Evolutionary conservation across 2,329 filamentous ascomycete species (phyloP).

Genomic region (Cladosporium phlei): DNA sequence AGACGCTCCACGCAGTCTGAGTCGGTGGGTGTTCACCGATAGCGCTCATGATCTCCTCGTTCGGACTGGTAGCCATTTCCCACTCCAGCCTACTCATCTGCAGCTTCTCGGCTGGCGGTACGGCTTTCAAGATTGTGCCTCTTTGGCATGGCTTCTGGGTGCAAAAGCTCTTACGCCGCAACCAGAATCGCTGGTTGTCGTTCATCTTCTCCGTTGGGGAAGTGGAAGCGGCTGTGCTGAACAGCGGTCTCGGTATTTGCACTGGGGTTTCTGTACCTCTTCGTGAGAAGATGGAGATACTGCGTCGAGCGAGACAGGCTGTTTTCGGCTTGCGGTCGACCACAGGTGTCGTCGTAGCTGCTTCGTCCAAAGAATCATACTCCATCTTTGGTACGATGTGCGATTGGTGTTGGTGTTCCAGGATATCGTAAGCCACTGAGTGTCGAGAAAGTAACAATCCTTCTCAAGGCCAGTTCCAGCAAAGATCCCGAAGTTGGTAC

Average conservation of each 20-base stretch:
- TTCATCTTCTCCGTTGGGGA: conserved; percentile 19
- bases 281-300: conserved; percentile 35
- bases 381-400: background rate
- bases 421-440: too few relatives aligned
- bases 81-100: conserved; percentile 31
- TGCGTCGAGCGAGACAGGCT: conserved; percentile 22
- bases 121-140: conserved; percentile 30
- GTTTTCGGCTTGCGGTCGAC: background rate
- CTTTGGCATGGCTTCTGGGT: conserved; percentile 9
- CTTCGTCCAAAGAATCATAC: background rate
- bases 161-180: conserved; percentile 10
- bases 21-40: conserved; percentile 15
- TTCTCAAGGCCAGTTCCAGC: too few relatives aligned
- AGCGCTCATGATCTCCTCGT: conserved; percentile 35
- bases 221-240: conserved; percentile 15
- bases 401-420: background rate
- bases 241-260: conserved; percentile 19
- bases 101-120: conserved; percentile 26
- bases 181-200: conserved; percentile 23
- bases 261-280: conserved; percentile 27
- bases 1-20: conserved; percentile 2
- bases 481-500: background rate
- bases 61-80: conserved; percentile 37
- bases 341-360: background rate
- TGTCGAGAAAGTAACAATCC: background rate